A percentile compares a stretch with the other conserved stretches of the same genome.
These are phyloP conservation scores for Russula brevipes DNA, from an alignment of 768 basidiomycete genomes.

Conservation along the genomic window DNA sequence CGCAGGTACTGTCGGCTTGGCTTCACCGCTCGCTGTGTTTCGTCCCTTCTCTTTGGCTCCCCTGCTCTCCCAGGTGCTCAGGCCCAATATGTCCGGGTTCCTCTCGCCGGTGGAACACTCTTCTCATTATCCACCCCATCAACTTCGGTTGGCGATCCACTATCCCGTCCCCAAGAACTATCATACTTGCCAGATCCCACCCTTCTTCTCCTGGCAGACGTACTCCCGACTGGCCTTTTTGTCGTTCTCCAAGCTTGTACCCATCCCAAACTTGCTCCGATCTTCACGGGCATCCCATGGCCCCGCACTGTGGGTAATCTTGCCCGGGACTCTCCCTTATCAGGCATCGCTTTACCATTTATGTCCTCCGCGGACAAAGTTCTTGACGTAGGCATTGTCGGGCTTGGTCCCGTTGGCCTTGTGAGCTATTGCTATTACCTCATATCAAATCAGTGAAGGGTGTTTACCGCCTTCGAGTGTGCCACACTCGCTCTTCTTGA, in stretches of 20 bases:
- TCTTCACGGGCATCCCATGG: slow-evolving; percentile 55
- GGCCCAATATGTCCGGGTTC: slow-evolving; percentile 74
- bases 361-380: slow-evolving; percentile 44
- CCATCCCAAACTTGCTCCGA: slow-evolving; percentile 63
- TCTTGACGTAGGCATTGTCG: slow-evolving; percentile 62
- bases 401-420: slow-evolving; percentile 75
- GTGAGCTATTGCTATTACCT: slow-evolving; percentile 31
- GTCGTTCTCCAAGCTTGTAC: slow-evolving; percentile 66
- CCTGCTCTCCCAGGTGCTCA: slow-evolving; percentile 66
- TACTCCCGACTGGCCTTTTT: slow-evolving; percentile 75
- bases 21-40: slow-evolving; percentile 63
- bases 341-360: slow-evolving; percentile 20
- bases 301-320: slow-evolving; percentile 34
- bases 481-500: slow-evolving; percentile 61
- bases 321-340: slow-evolving; percentile 1
- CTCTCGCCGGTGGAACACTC: slow-evolving; percentile 74
- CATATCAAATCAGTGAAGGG: background rate
- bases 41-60: slow-evolving; percentile 60
- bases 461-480: slow-evolving; percentile 38
- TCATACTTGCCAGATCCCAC: slow-evolving; percentile 52
- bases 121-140: slow-evolving; percentile 45
- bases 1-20: slow-evolving; percentile 65
- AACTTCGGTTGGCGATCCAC: slow-evolving; percentile 11
- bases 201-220: slow-evolving; percentile 68
- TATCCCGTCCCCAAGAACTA: slow-evolving; percentile 20